phyloP scores from a whole-genome alignment of 1,284 basidiomycete genomes.

The Papiliotrema terrestris region DNA sequence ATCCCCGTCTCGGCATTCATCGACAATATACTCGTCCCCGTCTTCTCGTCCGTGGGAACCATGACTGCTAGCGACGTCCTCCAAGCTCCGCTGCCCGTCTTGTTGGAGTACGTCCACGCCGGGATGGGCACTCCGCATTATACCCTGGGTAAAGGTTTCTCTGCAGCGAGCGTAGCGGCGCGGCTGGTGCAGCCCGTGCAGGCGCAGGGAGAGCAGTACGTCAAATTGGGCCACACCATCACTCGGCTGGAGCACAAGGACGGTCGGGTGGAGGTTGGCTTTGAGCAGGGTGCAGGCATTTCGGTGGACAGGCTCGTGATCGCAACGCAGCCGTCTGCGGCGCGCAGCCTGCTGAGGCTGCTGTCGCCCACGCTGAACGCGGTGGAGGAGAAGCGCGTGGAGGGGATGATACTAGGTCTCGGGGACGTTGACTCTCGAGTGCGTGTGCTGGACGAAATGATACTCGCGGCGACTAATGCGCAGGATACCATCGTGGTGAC shows the following conservation, averaged over 20 bases:
- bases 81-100: constrained; percentile 18
- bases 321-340: constrained; percentile 66
- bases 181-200: constrained; percentile 17
- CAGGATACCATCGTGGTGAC: constrained; percentile 61
- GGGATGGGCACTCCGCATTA: constrained; percentile 42
- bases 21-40: constrained; percentile 56
- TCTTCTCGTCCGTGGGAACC: constrained; percentile 71
- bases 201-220: constrained; percentile 21
- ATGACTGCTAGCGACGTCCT: constrained; percentile 40
- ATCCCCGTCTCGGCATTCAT: constrained; percentile 49
- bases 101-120: constrained; percentile 42
- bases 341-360: constrained; percentile 45
- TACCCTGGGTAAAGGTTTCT: constrained; percentile 18
- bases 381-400: constrained; percentile 13
- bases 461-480: too few species aligned
- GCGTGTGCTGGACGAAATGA: too few species aligned
- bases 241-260: neutral
- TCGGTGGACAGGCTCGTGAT: constrained; percentile 61
- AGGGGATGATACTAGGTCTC: constrained; percentile 31
- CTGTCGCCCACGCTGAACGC: constrained; percentile 23
- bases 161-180: constrained; percentile 29
- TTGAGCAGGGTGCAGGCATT: constrained; percentile 34
- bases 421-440: constrained; percentile 37
- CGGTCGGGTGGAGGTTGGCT: constrained; percentile 20
- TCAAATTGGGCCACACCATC: constrained; percentile 24